These are phyloP conservation scores for Metschnikowia rubicola DNA, from an alignment of 805 yeast genomes.

Conservation along the genomic window DNA sequence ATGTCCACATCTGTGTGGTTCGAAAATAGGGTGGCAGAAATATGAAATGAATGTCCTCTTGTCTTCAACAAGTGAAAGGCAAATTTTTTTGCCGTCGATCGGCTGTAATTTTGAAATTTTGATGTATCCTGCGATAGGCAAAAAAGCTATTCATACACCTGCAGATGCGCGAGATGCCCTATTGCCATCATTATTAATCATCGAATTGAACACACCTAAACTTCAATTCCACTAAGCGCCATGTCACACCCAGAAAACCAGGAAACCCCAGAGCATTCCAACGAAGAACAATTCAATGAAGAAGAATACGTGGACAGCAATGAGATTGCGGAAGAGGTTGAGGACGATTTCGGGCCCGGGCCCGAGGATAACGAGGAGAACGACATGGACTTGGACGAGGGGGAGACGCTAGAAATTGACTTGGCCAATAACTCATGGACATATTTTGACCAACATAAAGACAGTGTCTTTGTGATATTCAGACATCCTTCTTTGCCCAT, in stretches of 20 bases:
- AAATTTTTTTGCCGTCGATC: no score
- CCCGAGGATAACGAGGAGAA: slow-evolving; percentile 39
- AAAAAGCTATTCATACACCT: background rate
- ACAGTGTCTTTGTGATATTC: slow-evolving; percentile 79
- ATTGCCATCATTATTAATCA: slow-evolving; percentile 8
- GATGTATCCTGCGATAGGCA: no score
- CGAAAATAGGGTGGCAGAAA: no score
- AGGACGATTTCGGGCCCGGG: slow-evolving; percentile 27
- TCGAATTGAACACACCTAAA: background rate
- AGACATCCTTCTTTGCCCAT: slow-evolving; percentile 81
- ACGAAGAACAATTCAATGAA: slow-evolving; percentile 16
- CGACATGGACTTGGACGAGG: slow-evolving; percentile 34
- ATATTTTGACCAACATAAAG: slow-evolving; percentile 86
- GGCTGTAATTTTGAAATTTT: no score
- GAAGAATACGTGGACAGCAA: slow-evolving; percentile 37
- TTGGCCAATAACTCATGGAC: slow-evolving; percentile 85
- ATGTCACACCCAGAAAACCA: slow-evolving; percentile 14
- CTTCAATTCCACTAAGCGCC: background rate
- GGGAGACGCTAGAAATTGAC: slow-evolving; percentile 68
- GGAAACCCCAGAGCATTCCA: background rate
- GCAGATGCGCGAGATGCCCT: slow-evolving; percentile 12
- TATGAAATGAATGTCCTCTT: no score
- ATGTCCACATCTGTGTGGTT: no score
- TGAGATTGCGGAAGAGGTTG: slow-evolving; percentile 43
- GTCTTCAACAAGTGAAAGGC: no score